A percentile compares a stretch with the other conserved stretches of the same genome.
phyloP scores from a whole-genome alignment of 306 rosid species.

The Hylodesmum podocarpum region DNA sequence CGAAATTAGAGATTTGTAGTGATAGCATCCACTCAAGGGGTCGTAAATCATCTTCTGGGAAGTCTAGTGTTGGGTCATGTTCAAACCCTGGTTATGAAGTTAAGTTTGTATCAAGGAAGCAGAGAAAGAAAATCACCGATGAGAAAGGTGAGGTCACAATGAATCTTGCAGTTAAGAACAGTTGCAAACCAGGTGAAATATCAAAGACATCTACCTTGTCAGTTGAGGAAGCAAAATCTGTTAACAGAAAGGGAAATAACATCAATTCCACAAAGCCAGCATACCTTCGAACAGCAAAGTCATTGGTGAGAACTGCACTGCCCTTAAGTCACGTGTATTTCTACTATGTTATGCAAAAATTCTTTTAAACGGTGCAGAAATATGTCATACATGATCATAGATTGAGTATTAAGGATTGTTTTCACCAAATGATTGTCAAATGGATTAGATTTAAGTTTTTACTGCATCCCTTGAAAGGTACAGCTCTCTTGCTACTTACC shows the following conservation, averaged over 20 bases:
- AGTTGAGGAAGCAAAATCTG: conserved; percentile 35
- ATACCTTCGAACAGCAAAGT: conserved; percentile 44
- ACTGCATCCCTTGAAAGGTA: not conserved
- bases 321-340: not conserved
- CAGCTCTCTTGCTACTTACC: conserved; percentile 4
- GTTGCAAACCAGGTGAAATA: conserved; percentile 14
- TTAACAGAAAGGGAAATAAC: conserved; percentile 29
- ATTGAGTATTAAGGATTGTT: not conserved
- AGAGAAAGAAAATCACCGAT: conserved; percentile 33
- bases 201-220: conserved; percentile 33
- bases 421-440: not conserved
- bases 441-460: conserved; percentile 3
- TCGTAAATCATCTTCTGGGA: conserved; percentile 62
- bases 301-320: conserved; percentile 50
- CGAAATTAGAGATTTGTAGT: conserved; percentile 41
- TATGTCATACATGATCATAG: not conserved
- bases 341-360: not conserved
- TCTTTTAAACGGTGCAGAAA: not conserved
- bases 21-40: conserved; percentile 45
- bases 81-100: conserved; percentile 50
- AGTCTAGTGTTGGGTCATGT: conserved; percentile 76
- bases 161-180: conserved; percentile 42
- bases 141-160: conserved; percentile 38
- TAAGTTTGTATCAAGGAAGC: conserved; percentile 33
- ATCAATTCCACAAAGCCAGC: conserved; percentile 35